Evolutionary conservation across 352 stramenopile genomes (phyloP).

Genomic region (Phytophthora syringae): DNA sequence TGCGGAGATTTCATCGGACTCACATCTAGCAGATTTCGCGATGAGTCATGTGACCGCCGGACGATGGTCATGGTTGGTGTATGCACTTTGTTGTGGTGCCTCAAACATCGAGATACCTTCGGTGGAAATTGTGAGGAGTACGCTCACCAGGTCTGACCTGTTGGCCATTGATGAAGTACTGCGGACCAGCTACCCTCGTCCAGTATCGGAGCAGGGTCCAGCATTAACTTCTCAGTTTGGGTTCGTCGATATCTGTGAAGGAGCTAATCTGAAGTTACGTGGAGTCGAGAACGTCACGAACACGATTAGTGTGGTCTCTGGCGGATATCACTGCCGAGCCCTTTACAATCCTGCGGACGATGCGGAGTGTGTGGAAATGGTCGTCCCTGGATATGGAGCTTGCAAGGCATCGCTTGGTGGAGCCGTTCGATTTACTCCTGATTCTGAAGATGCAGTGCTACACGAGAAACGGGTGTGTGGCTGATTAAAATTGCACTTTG

Average conservation of each 20-base stretch:
- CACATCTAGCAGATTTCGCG: background rate
- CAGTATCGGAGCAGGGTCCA: background rate
- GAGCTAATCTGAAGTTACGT: background rate
- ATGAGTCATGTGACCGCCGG: background rate
- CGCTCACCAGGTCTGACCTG: background rate
- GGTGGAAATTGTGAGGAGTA: background rate
- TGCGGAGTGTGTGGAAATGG: no score
- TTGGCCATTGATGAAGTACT: background rate
- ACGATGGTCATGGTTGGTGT: background rate
- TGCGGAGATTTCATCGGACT: background rate
- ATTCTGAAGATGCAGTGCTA: background rate
- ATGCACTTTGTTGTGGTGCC: background rate
- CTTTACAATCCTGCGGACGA: background rate
- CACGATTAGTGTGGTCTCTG: no score
- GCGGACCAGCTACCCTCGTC: background rate
- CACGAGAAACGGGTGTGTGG: background rate
- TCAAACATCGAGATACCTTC: background rate
- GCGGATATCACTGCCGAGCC: background rate
- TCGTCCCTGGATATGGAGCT: background rate
- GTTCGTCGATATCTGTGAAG: background rate
- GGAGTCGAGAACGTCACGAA: no score
- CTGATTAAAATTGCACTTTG: background rate
- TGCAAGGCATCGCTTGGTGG: background rate
- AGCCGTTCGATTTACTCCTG: no score
- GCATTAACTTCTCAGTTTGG: background rate